Percentiles rank a stretch among this genome's conserved stretches.
Evolutionary conservation across 169 alveolate species (phyloP).

Genomic region (Plasmodium inui): DNA sequence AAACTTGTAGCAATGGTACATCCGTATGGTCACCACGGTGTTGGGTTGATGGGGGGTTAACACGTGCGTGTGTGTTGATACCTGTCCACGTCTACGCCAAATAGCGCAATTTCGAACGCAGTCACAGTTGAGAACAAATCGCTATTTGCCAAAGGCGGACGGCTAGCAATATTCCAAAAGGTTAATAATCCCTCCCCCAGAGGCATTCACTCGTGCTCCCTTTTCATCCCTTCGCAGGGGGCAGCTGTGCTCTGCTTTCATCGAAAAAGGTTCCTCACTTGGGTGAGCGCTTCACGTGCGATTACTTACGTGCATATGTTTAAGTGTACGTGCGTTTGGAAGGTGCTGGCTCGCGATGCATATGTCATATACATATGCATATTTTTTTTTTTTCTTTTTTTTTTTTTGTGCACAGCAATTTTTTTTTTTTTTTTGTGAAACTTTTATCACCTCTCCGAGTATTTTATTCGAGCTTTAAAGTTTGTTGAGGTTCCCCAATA

Average conservation of each 20-base stretch:
- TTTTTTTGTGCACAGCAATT: neutral
- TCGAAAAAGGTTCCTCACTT: neutral
- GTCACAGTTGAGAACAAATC: neutral
- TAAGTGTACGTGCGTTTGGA: neutral
- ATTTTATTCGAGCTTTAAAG: neutral
- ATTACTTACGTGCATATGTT: neutral
- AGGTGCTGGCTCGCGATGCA: neutral
- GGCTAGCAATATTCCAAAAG: neutral
- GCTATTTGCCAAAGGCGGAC: neutral
- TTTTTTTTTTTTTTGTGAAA: neutral
- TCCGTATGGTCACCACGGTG: neutral
- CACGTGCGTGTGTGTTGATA: neutral
- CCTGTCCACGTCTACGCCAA: neutral
- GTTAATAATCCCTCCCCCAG: neutral
- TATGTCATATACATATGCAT: constrained; percentile 2
- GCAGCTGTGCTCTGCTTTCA: neutral
- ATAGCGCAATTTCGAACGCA: neutral
- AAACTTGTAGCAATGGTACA: neutral
- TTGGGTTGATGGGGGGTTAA: neutral
- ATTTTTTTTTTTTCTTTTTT: constrained; percentile 1
- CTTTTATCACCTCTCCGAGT: neutral
- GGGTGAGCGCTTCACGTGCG: neutral
- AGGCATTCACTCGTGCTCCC: neutral
- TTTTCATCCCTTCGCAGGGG: neutral
- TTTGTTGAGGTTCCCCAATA: constrained; percentile 1